These are phyloP conservation scores for Lentinula edodes DNA, from an alignment of 768 basidiomycete genomes.

Conservation along the genomic window DNA sequence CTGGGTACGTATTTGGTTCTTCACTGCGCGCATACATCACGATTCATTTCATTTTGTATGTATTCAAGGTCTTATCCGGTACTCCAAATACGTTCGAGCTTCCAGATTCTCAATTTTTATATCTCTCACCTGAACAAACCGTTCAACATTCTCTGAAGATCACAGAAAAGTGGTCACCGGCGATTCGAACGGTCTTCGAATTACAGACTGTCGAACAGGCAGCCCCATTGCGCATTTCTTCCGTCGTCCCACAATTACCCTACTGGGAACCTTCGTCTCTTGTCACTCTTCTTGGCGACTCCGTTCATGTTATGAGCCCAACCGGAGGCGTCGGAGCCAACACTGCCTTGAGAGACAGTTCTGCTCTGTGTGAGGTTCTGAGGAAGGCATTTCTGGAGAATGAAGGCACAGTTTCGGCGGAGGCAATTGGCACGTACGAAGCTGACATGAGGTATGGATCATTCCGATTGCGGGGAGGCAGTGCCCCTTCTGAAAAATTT, in stretches of 20 bases:
- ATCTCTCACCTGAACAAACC: background rate
- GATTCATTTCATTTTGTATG: background rate
- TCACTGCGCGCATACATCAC: background rate
- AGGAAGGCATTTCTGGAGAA: background rate
- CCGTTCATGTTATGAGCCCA: slow-evolving; percentile 3
- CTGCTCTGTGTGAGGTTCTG: background rate
- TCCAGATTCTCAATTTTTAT: background rate
- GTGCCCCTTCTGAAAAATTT: background rate
- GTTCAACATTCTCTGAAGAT: background rate
- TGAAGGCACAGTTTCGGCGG: background rate
- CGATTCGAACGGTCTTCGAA: background rate
- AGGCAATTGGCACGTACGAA: background rate
- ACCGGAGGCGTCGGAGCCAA: slow-evolving; percentile 3
- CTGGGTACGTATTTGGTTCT: background rate
- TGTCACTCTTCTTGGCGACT: background rate
- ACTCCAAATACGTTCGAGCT: background rate
- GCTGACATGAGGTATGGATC: background rate
- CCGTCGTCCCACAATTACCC: background rate
- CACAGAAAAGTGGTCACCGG: background rate
- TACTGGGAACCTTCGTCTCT: background rate
- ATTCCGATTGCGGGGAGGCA: no score
- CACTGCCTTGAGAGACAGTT: slow-evolving; percentile 1
- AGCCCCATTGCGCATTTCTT: background rate
- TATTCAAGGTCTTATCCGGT: background rate
- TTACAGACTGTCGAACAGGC: background rate